Evolutionary conservation across 371 early-diverging fungal genomes (phyloP), one percentile per base, ranked within the genome.

Genomic region (Mortierella sp.): DNA sequence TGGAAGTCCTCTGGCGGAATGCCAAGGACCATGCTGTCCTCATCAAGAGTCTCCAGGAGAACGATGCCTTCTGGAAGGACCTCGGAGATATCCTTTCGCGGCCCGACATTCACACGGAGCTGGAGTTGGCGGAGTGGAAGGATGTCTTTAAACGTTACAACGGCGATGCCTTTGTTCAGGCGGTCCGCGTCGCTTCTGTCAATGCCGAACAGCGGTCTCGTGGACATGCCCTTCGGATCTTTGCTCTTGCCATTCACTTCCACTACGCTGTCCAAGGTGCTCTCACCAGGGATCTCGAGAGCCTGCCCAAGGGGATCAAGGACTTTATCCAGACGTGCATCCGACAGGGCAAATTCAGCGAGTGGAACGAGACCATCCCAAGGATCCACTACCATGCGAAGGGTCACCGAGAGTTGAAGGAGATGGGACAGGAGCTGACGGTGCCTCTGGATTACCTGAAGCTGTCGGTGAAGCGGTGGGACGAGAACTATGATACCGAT

Each of bases 341-440:
- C 47, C 66, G 55, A 2, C 44, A 75, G 34, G 75, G 66, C 11
- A 66, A 52, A 16, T 79, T 83, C 39, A 43, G 58, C 11, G 73
- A 64, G 13, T 83, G 84, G 84, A 83, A 78, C 70, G 64, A 72
- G 16, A 71, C 67, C n/a, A 72, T 83, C 31, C 84, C 84, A 13
- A 66, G n/a, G 16, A 83, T 83, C 11, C 79, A 79, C 44, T 83
- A 75, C 44, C 79, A 79, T 43, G 66, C 70, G 10, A 41, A 64
- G 11, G 76, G 76, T 9, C 79, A 78, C 11, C 79, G 76, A 3
- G 71, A 79, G 34, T 47, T 83, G 40, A 78, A 70, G 34, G 65
- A 71, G 39, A 52, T 75, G 67, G 67, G 47, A 4, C 61, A 41
- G 11, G 16, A 61, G 0, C 41, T 78, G 37, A 26, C 68, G 3